These are phyloP conservation scores for Hyaloscypha bicolor DNA, from an alignment of 495 filamentous ascomycete genomes.

Conservation along the genomic window DNA sequence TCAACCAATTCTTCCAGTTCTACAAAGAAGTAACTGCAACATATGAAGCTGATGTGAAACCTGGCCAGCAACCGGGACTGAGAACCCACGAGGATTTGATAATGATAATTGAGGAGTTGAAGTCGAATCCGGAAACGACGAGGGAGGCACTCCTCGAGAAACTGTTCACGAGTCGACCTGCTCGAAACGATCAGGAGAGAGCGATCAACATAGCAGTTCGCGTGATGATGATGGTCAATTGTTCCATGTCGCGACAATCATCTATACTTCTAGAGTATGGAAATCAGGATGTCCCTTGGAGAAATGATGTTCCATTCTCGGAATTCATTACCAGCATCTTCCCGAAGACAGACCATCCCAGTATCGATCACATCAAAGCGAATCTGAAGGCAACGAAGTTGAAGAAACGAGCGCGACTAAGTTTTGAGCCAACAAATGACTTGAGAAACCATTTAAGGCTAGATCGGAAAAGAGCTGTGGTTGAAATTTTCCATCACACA, in stretches of 20 bases:
- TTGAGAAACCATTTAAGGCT: constrained; percentile 38
- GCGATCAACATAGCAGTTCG: constrained; percentile 38
- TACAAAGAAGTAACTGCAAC: constrained; percentile 33
- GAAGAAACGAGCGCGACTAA: constrained; percentile 35
- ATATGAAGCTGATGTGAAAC: constrained; percentile 31
- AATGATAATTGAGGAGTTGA: constrained; percentile 32
- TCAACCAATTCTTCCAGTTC: constrained; percentile 38
- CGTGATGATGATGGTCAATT: constrained; percentile 41
- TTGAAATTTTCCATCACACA: constrained; percentile 38
- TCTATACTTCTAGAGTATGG: constrained; percentile 33
- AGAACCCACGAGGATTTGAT: constrained; percentile 35
- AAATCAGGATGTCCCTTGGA: constrained; percentile 30
- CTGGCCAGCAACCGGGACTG: constrained; percentile 28
- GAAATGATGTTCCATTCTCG: constrained; percentile 27
- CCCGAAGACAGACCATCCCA: constrained; percentile 35
- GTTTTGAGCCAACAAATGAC: constrained; percentile 37
- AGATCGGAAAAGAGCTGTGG: constrained; percentile 32
- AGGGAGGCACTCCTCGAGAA: neutral
- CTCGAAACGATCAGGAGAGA: constrained; percentile 17
- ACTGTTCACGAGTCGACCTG: constrained; percentile 1
- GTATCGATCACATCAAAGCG: constrained; percentile 33
- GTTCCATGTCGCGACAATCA: constrained; percentile 28
- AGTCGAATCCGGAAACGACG: constrained; percentile 15
- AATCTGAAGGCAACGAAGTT: constrained; percentile 37
- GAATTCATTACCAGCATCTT: constrained; percentile 32